These are phyloP conservation scores for Phytophthora podocarpi DNA, from an alignment of 352 stramenopile species.

Conservation along the genomic window DNA sequence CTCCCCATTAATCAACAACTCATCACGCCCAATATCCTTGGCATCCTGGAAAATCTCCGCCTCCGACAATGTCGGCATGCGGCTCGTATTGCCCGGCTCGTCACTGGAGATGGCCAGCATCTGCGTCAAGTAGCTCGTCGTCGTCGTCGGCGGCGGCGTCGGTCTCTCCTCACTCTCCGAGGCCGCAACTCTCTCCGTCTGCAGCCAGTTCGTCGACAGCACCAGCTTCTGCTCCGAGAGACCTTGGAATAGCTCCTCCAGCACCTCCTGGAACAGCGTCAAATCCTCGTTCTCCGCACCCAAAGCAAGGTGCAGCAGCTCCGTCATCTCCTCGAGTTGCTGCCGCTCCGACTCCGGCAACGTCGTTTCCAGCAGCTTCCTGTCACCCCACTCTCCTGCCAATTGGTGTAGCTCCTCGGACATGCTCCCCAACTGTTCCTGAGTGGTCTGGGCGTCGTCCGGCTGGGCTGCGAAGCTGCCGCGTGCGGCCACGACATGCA, in stretches of 20 bases:
- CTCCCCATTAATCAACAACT: constrained; percentile 69
- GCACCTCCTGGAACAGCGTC: constrained; percentile 59
- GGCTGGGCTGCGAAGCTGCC: constrained; percentile 29
- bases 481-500: constrained; percentile 39
- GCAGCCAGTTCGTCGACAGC: constrained; percentile 57
- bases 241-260: constrained; percentile 58
- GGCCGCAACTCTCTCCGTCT: too few relatives aligned
- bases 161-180: not conserved
- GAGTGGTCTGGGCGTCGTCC: not conserved
- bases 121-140: constrained; percentile 42
- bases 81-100: not conserved
- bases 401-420: constrained; percentile 23
- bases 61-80: constrained; percentile 43
- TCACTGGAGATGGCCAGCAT: constrained; percentile 33
- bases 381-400: constrained; percentile 43
- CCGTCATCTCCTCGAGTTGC: constrained; percentile 46
- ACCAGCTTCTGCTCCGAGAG: constrained; percentile 38
- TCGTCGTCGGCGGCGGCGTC: too few relatives aligned
- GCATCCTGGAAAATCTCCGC: constrained; percentile 75
- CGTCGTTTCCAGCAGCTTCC: constrained; percentile 16
- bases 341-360: constrained; percentile 12
- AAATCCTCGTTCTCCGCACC: constrained; percentile 34
- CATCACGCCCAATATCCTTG: constrained; percentile 83
- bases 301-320: constrained; percentile 48
- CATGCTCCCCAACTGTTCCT: constrained; percentile 11